phyloP scores from a whole-genome alignment of 2,329 filamentous ascomycete species.

The Beauveria sp. region DNA sequence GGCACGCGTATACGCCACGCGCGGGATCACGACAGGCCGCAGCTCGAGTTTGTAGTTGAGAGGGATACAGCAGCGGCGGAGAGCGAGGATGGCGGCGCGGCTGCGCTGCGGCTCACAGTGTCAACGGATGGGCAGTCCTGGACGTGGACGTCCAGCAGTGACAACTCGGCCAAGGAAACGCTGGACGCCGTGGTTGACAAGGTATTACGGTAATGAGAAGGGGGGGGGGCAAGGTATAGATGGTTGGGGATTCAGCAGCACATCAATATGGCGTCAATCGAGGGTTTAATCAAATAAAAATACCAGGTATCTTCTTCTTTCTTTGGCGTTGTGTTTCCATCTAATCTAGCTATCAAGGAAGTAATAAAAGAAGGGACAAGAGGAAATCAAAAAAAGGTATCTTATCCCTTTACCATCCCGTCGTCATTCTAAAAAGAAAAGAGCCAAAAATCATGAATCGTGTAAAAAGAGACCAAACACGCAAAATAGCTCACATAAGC shows the following conservation, averaged over 20 bases:
- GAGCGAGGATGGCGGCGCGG: neutral
- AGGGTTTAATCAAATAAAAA: neutral
- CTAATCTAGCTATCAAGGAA: neutral
- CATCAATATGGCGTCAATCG: neutral
- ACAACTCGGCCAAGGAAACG: constrained; percentile 13
- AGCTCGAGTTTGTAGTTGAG: neutral
- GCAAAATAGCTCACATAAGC: too few relatives aligned
- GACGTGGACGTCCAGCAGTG: constrained; percentile 21
- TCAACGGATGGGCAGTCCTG: constrained; percentile 17
- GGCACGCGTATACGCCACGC: constrained; percentile 25
- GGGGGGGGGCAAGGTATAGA: too few relatives aligned
- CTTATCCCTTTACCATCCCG: neutral
- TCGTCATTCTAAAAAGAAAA: neutral
- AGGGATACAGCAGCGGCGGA: too few relatives aligned
- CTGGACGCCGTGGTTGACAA: constrained; percentile 19
- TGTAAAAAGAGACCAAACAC: neutral
- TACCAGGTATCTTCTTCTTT: neutral
- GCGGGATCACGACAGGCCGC: constrained; percentile 17
- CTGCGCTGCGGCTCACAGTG: neutral
- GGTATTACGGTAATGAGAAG: neutral
- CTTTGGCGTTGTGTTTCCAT: neutral
- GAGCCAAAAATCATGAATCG: neutral
- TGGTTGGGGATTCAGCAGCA: neutral
- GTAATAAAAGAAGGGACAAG: neutral
- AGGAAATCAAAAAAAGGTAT: neutral